Percentiles rank a stretch among this genome's conserved stretches.
Evolutionary conservation across 352 stramenopile species (phyloP).

Genomic region (Globisporangium camurandrum): DNA sequence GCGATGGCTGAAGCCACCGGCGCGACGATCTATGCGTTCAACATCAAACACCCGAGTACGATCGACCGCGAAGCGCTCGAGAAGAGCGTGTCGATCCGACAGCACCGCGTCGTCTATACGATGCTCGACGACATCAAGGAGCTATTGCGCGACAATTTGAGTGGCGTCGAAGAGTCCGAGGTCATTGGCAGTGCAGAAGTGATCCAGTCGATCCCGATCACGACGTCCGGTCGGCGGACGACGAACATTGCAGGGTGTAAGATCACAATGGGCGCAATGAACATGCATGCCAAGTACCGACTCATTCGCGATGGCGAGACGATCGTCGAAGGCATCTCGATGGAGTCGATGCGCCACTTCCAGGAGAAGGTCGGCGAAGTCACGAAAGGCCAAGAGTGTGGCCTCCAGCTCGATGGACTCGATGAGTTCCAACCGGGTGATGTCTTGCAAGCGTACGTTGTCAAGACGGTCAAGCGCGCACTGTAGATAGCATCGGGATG

Average conservation of each 20-base stretch:
- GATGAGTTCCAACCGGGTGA: slow-evolving; percentile 93
- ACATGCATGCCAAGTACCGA: slow-evolving; percentile 78
- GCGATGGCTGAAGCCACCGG: slow-evolving; percentile 75
- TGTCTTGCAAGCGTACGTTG: slow-evolving; percentile 89
- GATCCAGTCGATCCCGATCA: slow-evolving; percentile 82
- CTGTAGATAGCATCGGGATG: slow-evolving; percentile 18
- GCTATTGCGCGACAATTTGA: slow-evolving; percentile 60
- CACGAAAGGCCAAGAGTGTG: slow-evolving; percentile 95
- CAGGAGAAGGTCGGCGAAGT: slow-evolving; percentile 91
- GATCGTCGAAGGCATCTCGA: slow-evolving; percentile 76
- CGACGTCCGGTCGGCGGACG: slow-evolving; percentile 68
- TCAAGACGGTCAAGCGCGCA: slow-evolving; percentile 61
- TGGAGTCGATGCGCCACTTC: slow-evolving; percentile 86
- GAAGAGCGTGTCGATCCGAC: slow-evolving; percentile 61
- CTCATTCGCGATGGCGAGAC: slow-evolving; percentile 89
- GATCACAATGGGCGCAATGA: slow-evolving; percentile 91
- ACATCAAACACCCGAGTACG: slow-evolving; percentile 64
- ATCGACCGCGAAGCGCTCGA: slow-evolving; percentile 79
- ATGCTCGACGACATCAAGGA: slow-evolving; percentile 86
- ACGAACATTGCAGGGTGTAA: slow-evolving; percentile 94
- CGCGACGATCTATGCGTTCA: slow-evolving; percentile 86
- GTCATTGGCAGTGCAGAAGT: slow-evolving; percentile 72
- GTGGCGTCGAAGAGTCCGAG: slow-evolving; percentile 50
- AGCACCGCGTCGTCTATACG: slow-evolving; percentile 84
- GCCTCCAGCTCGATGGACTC: slow-evolving; percentile 91